A percentile compares a stretch with the other conserved stretches of the same genome.
These are phyloP conservation scores for Annulohypoxylon stygium DNA, from an alignment of 495 filamentous ascomycete genomes.

Conservation along the genomic window DNA sequence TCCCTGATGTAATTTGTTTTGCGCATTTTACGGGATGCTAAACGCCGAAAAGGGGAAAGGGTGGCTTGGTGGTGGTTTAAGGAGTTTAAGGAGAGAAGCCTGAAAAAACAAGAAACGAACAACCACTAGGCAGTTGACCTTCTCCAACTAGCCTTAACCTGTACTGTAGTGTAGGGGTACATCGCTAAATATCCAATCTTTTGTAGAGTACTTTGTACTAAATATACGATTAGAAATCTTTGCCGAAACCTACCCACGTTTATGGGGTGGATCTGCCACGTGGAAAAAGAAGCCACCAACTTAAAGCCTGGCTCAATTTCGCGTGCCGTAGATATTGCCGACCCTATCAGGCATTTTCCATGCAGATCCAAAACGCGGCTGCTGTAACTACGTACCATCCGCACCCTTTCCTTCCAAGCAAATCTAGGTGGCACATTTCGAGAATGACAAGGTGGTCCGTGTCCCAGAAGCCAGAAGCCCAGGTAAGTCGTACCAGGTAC, in stretches of 20 bases:
- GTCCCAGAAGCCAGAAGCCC: not conserved
- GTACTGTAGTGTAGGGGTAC: conserved; percentile 32
- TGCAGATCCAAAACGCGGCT: conserved; percentile 49
- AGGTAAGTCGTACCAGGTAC: not conserved
- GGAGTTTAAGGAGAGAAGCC: not conserved
- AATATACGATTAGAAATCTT: conserved; percentile 44
- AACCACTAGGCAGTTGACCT: not conserved
- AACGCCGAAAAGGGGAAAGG: conserved; percentile 2
- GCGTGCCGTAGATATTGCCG: conserved; percentile 47
- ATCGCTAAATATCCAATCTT: conserved; percentile 10
- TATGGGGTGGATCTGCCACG: conserved; percentile 43
- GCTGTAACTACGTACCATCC: conserved; percentile 18
- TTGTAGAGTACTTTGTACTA: not conserved
- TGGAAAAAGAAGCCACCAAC: conserved; percentile 45
- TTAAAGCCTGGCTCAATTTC: conserved; percentile 43
- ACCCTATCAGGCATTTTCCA: conserved; percentile 42
- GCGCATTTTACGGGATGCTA: not conserved
- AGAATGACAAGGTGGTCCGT: conserved; percentile 14
- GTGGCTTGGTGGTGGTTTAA: not conserved
- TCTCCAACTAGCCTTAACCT: conserved; percentile 1
- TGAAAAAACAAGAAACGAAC: conserved; percentile 6
- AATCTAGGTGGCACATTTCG: not conserved
- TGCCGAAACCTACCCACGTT: conserved; percentile 49
- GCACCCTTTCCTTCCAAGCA: conserved; percentile 7
- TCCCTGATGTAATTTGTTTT: not conserved